These are phyloP conservation scores for Carnegiea gigantea DNA, from an alignment of 179 eudicot genomes.

Conservation along the genomic window DNA sequence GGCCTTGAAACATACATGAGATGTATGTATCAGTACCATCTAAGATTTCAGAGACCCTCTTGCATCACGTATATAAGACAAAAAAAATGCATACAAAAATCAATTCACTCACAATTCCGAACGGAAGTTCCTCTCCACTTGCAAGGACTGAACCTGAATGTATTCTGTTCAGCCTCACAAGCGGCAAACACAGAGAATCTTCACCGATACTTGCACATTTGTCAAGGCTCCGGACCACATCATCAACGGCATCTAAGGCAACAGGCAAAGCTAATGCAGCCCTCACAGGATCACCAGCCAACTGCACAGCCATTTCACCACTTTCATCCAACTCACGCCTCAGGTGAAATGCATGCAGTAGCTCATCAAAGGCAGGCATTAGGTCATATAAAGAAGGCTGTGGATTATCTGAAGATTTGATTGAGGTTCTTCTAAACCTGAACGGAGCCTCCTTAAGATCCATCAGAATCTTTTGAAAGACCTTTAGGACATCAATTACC, in stretches of 20 bases:
- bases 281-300: slow-evolving; percentile 78
- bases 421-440: slow-evolving; percentile 52
- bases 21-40: not conserved
- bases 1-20: slow-evolving; percentile 42
- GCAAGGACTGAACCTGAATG: slow-evolving; percentile 81
- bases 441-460: slow-evolving; percentile 66
- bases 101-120: slow-evolving; percentile 75
- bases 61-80: not conserved
- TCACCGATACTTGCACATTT: slow-evolving; percentile 33
- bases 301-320: slow-evolving; percentile 45
- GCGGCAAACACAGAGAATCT: slow-evolving; percentile 58
- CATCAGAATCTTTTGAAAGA: slow-evolving; percentile 45
- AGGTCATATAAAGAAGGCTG: slow-evolving; percentile 39
- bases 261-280: slow-evolving; percentile 86
- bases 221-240: slow-evolving; percentile 50
- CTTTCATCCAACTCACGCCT: slow-evolving; percentile 40
- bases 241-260: slow-evolving; percentile 79
- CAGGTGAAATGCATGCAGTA: slow-evolving; percentile 65
- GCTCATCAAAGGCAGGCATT: slow-evolving; percentile 48
- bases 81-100: slow-evolving; percentile 5
- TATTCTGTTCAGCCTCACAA: slow-evolving; percentile 70
- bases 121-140: slow-evolving; percentile 94
- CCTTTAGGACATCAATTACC: slow-evolving; percentile 47
- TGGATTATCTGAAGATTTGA: slow-evolving; percentile 36
- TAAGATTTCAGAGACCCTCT: slow-evolving; percentile 10